A percentile compares a stretch with the other conserved stretches of the same genome.
phyloP scores from a whole-genome alignment of 768 basidiomycete genomes.

The Paxillus ammoniavirescens region DNA sequence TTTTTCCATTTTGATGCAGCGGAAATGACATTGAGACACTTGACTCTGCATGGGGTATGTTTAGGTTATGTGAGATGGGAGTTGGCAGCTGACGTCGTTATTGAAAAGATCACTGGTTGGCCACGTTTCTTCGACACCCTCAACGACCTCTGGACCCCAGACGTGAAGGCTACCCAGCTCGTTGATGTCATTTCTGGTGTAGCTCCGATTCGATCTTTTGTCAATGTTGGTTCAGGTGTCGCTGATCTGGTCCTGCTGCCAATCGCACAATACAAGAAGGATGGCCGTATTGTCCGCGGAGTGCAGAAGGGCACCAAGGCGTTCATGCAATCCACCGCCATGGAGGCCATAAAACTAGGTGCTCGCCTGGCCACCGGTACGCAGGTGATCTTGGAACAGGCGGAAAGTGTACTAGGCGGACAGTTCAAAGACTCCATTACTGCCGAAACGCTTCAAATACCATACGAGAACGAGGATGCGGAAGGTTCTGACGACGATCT shows the following conservation, averaged over 20 bases:
- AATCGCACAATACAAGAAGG: constrained; percentile 97
- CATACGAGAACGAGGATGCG: constrained; percentile 29
- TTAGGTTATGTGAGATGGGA: background rate
- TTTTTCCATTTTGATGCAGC: constrained; percentile 99
- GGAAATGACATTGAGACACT: constrained; percentile 95
- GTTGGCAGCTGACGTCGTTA: constrained; percentile 8
- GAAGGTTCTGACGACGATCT: constrained; percentile 47
- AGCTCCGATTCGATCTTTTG: constrained; percentile 91
- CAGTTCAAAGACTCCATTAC: constrained; percentile 66
- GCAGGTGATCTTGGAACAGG: constrained; percentile 94
- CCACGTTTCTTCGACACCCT: constrained; percentile 82
- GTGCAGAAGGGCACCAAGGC: constrained; percentile 92
- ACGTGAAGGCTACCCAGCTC: constrained; percentile 97
- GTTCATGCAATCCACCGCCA: constrained; percentile 91
- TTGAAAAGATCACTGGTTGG: constrained; percentile 87
- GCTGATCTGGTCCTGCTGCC: constrained; percentile 95
- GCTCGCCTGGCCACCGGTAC: constrained; percentile 95
- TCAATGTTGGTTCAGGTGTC: constrained; percentile 96
- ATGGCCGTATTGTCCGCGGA: constrained; percentile 88
- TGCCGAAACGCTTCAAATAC: constrained; percentile 61
- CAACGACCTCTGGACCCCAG: constrained; percentile 99
- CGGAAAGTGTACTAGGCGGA: constrained; percentile 86
- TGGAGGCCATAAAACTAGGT: constrained; percentile 93
- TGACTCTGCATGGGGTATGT: constrained; percentile 87
- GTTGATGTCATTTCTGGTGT: constrained; percentile 97